phyloP scores from a whole-genome alignment of 2,329 filamentous ascomycete species.

The Aspergillus caelatus region DNA sequence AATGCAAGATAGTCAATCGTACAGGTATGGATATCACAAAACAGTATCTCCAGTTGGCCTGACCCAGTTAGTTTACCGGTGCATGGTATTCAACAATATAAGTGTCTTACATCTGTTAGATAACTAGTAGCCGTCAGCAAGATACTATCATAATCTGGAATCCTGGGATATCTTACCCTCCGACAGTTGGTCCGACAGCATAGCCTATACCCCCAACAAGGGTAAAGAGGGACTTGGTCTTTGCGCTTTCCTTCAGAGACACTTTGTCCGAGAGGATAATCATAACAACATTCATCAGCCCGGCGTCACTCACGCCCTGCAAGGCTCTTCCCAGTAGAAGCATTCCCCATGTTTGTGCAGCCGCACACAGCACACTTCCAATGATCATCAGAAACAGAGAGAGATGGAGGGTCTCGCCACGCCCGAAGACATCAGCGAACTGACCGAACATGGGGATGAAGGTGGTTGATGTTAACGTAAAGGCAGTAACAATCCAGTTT shows the following conservation, averaged over 20 bases:
- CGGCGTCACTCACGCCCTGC: slow-evolving; percentile 65
- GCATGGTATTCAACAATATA: too few species aligned
- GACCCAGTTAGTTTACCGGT: slow-evolving; percentile 42
- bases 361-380: slow-evolving; percentile 65
- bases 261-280: slow-evolving; percentile 69
- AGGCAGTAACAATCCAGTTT: slow-evolving; percentile 71
- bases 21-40: slow-evolving; percentile 67
- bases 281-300: slow-evolving; percentile 62
- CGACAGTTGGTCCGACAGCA: slow-evolving; percentile 63
- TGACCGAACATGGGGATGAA: slow-evolving; percentile 70
- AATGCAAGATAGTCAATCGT: slow-evolving; percentile 31
- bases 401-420: slow-evolving; percentile 61
- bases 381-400: slow-evolving; percentile 61
- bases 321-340: slow-evolving; percentile 65
- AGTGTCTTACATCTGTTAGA: slow-evolving; percentile 32
- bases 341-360: slow-evolving; percentile 58
- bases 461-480: slow-evolving; percentile 67
- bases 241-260: slow-evolving; percentile 62
- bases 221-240: slow-evolving; percentile 65
- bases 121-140: slow-evolving; percentile 25
- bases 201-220: slow-evolving; percentile 63
- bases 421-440: slow-evolving; percentile 66
- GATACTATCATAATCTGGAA: not conserved
- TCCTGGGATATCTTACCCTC: slow-evolving; percentile 44
- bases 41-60: slow-evolving; percentile 66